Percentiles rank a stretch among this genome's conserved stretches.
These are phyloP conservation scores for Metschnikowia kofuensis DNA, from an alignment of 805 yeast genomes.

Conservation along the genomic window DNA sequence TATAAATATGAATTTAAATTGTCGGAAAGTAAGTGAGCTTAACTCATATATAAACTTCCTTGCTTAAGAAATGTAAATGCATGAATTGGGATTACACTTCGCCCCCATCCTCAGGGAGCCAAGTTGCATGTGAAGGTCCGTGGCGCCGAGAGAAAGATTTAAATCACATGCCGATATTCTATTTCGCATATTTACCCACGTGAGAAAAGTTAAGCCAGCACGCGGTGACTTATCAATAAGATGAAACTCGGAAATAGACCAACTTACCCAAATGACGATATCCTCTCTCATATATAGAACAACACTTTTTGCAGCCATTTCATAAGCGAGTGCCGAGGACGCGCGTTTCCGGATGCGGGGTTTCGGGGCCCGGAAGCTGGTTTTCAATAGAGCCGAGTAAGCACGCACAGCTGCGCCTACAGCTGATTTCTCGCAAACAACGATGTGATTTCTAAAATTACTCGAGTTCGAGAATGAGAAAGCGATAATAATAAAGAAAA, in stretches of 20 bases:
- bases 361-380: background rate
- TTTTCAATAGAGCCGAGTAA: background rate
- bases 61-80: no score
- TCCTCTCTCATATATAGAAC: background rate
- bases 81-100: no score
- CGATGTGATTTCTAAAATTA: no score
- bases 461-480: no score
- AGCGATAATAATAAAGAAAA: no score
- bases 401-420: background rate
- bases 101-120: background rate
- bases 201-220: no score
- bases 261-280: background rate
- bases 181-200: no score
- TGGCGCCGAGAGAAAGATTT: background rate
- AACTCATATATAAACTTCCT: no score
- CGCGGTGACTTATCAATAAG: background rate
- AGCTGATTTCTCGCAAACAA: no score
- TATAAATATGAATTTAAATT: no score
- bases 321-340: slow-evolving; percentile 1
- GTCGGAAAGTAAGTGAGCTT: no score
- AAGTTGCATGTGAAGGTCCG: background rate
- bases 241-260: no score
- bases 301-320: slow-evolving; percentile 3
- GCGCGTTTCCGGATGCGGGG: background rate
- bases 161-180: background rate